phyloP scores from a whole-genome alignment of 2,329 filamentous ascomycete genomes.

The Fusarium buharicum region DNA sequence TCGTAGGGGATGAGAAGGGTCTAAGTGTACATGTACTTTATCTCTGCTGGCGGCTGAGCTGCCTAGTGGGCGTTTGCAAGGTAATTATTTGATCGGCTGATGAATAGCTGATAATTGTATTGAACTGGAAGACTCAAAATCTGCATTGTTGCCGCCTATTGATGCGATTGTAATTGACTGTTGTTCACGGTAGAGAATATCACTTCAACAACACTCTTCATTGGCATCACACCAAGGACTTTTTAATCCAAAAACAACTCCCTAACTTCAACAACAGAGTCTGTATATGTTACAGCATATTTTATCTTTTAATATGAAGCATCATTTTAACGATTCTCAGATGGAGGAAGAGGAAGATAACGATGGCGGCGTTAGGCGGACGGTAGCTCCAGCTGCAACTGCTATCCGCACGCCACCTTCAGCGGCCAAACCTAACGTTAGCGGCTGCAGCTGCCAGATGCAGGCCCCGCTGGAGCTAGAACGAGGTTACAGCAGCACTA shows the following conservation, averaged over 20 bases:
- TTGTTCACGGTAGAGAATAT: neutral
- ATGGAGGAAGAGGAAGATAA: neutral
- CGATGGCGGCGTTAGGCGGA: neutral
- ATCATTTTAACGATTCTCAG: neutral
- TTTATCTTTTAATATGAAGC: neutral
- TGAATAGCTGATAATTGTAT: neutral
- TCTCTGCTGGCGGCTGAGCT: neutral
- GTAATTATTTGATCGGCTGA: neutral
- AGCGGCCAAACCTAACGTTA: neutral
- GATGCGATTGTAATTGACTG: neutral
- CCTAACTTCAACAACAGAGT: neutral
- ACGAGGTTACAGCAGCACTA: neutral
- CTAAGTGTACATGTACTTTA: slow-evolving; percentile 2
- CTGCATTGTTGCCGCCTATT: neutral
- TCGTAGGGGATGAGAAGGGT: slow-evolving; percentile 20
- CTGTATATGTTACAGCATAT: neutral
- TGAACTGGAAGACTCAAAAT: neutral
- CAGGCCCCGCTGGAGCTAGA: neutral
- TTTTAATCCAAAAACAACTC: neutral
- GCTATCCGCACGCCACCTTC: slow-evolving; percentile 24
- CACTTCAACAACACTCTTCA: neutral
- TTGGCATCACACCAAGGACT: neutral
- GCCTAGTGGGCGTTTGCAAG: slow-evolving; percentile 17
- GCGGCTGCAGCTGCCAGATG: slow-evolving; percentile 2
- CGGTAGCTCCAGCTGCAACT: neutral